A percentile compares a stretch with the other conserved stretches of the same genome.
These are phyloP conservation scores for Reticulascus tulasneorum DNA, from an alignment of 2,329 filamentous ascomycete species.

Conservation along the genomic window DNA sequence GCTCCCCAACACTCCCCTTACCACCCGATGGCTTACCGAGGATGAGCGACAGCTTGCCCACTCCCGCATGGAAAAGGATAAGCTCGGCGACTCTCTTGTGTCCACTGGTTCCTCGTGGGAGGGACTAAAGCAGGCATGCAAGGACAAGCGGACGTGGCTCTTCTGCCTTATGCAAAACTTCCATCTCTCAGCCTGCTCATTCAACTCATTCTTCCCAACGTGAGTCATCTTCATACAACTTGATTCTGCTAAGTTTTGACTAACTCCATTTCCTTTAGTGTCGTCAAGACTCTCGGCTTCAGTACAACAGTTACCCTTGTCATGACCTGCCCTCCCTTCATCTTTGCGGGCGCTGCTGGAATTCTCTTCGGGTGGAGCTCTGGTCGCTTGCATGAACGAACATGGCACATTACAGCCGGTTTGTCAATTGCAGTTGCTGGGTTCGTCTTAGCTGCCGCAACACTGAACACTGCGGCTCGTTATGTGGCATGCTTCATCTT, in stretches of 20 bases:
- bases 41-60: constrained; percentile 45
- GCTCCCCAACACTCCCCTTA: constrained; percentile 34
- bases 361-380: constrained; percentile 46
- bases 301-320: constrained; percentile 45
- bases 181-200: constrained; percentile 44
- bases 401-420: constrained; percentile 45
- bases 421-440: constrained; percentile 36
- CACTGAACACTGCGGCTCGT: constrained; percentile 33
- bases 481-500: constrained; percentile 40
- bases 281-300: constrained; percentile 47
- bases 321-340: constrained; percentile 49
- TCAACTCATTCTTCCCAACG: constrained; percentile 43
- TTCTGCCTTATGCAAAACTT: constrained; percentile 54
- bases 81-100: constrained; percentile 39
- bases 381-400: constrained; percentile 43
- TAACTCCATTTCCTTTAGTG: constrained; percentile 16
- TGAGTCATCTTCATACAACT: constrained; percentile 13
- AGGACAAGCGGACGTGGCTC: constrained; percentile 48
- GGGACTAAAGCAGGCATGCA: constrained; percentile 44
- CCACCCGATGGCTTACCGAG: constrained; percentile 39
- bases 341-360: constrained; percentile 42
- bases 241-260: not conserved
- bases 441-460: constrained; percentile 34
- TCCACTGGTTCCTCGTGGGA: constrained; percentile 35
- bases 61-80: constrained; percentile 45